Evolutionary conservation across 2,329 filamentous ascomycete genomes (phyloP), one percentile per base, ranked within the genome.

Genomic region (Blastomyces gilchristii): DNA sequence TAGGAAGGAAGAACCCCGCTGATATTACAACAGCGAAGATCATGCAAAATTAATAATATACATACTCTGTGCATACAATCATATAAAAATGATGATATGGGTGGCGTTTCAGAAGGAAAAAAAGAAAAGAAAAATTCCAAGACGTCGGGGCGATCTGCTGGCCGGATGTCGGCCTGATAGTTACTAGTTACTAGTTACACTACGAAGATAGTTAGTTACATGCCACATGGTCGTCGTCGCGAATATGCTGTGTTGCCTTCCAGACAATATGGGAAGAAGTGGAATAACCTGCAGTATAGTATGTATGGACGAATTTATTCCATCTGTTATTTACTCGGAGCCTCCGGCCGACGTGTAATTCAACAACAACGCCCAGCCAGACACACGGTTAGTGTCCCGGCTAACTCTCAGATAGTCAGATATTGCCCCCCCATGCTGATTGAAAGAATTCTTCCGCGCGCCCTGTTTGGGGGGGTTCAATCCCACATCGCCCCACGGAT

Each of bases 161-260:
- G 34, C 31, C 18, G 8, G 53, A 41, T 22, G 37, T 37, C 34
- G 9, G 41, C n/a, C 54, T 57, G 57, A 49, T 37, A 7, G 0
- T 45, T 43, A 43, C 11, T 5, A 43, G 43, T 7, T 7, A 11
- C 37, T 39, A 12, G 9, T 22, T 22, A 39, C 12, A 39, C 31
- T 34, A 3, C 31, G 3, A 5, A 6, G 3, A 12, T 39, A 12
- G 37, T 9, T 37, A 37, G 34, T 39, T 39, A 58, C 25, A 59
- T 59, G 41, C 57, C 57, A 59, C 57, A 59, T 59, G 57, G 57
- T 37, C 25, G 39, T 47, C 39, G 39, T 22, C 31, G 39, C 28
- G 28, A 31, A 49, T 49, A 47, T 47, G 41, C 31, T 59, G 57
- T 59, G 41, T 7, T 25, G 4, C 39, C 18, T 39, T 39, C 22